Base-by-base conservation (phyloP, 495 filamentous ascomycete genomes). In the Penicillium pancosmium region DNA sequence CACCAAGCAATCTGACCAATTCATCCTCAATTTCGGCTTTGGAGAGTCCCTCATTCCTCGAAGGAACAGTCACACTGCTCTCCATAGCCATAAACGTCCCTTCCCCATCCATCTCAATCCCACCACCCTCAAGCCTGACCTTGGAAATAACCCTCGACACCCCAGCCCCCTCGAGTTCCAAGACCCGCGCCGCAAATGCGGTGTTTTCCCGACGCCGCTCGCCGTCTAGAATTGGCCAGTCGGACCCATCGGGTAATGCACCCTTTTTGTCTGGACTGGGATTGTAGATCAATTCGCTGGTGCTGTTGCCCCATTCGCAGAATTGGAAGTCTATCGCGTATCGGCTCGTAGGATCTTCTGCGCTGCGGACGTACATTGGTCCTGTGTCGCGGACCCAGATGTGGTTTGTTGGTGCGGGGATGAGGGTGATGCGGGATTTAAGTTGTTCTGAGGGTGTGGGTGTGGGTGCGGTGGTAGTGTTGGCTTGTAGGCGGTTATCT, bases 331-430 rank as follows among this genome's bases (percentile, higher is more conserved):
- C 64, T 10, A 75, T 60, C 11, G 70, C 72, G 31, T 61, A 64
- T 5, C 70, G 66, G 18, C 53, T 44, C 6, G 48, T 13, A 0
- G 36, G 36, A 43, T 66, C 55, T 8, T 63, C 54, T 6, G 49
- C 55, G n/a, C 57, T 52, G 44, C 61, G 67, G 18, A 73, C 67
- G 53, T 73, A 75, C 12, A 73, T 67, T 15, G 72, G 72, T 0
- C 70, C 72, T 3, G 71, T 75, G 51, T 75, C 72, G 35, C 72
- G 67, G 27, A 73, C 68, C 72, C 72, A 75, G 64, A 62, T 53
- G 60, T 75, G 70, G 55, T 73, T 75, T 19, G 67, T 73, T 16
- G 64, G 49, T 3, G 49, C 56, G 1, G 64, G 51, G 40, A 72
- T 58, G 12, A 73, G 57, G 2, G 50, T 52, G 25, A 72, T 63